Evolutionary conservation across 345 rosid genomes (phyloP).

Genomic region (Camelina neglecta): DNA sequence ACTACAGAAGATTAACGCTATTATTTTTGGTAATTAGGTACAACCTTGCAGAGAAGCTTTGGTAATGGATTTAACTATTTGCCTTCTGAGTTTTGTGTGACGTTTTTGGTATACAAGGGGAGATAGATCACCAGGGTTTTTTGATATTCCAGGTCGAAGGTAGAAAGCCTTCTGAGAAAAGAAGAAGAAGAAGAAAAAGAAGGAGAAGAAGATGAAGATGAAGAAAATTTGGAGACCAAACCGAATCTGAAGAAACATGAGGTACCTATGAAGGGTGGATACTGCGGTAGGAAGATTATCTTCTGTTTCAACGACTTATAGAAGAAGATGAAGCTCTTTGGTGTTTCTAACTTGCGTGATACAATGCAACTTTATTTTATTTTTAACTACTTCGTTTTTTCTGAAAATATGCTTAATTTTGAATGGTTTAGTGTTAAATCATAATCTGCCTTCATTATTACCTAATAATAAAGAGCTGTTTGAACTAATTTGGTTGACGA

Average conservation of each 20-base stretch:
- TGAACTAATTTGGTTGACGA: neutral
- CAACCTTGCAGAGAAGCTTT: no score
- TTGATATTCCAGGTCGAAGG: neutral
- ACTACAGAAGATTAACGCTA: no score
- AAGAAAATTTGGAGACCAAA: no score
- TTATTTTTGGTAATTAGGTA: no score
- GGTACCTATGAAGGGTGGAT: neutral
- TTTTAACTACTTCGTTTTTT: neutral
- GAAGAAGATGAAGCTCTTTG: neutral
- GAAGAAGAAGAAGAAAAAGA: no score
- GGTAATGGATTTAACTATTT: neutral
- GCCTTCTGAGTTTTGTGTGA: neutral
- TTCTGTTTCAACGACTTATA: neutral
- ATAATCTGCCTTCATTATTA: neutral
- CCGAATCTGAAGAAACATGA: no score
- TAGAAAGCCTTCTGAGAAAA: neutral
- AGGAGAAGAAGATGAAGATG: neutral
- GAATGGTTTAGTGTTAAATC: neutral
- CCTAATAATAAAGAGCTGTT: neutral
- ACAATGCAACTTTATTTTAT: neutral
- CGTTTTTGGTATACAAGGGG: neutral
- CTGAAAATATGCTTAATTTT: neutral
- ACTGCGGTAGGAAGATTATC: neutral
- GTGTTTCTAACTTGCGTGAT: neutral
- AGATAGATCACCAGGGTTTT: neutral